Conservation (phyloP, 1,284 basidiomycete genomes). For the Phellopilus nigrolimitatus region DNA sequence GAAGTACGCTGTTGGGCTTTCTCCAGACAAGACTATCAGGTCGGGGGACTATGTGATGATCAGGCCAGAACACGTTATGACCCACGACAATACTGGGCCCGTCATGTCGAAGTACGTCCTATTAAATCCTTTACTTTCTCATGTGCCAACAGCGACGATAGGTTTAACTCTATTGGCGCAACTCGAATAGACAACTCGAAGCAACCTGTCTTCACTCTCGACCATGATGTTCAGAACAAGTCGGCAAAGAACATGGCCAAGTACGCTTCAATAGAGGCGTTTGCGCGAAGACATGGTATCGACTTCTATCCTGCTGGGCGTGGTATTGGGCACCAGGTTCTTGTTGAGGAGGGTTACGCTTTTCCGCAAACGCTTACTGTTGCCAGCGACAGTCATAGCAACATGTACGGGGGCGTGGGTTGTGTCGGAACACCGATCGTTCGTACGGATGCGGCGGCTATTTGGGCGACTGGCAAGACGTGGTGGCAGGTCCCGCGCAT, state of each 20-base stretch:
- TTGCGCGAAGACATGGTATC: constrained; percentile 81
- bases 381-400: constrained; percentile 95
- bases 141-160: constrained; percentile 30
- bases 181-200: constrained; percentile 78
- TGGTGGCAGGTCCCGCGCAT: constrained; percentile 99
- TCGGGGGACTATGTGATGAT: constrained; percentile 99
- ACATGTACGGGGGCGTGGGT: constrained; percentile 98
- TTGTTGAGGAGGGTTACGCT: constrained; percentile 95
- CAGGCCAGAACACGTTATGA: constrained; percentile 95
- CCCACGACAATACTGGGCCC: constrained; percentile 96
- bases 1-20: constrained; percentile 88
- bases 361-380: constrained; percentile 92
- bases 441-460: constrained; percentile 86
- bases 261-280: constrained; percentile 89
- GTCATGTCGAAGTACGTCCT: constrained; percentile 88
- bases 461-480: constrained; percentile 98
- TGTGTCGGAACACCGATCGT: constrained; percentile 97
- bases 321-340: constrained; percentile 96
- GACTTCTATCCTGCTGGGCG: constrained; percentile 98
- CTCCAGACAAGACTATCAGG: constrained; percentile 71
- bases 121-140: constrained; percentile 2
- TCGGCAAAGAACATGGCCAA: constrained; percentile 91
- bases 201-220: constrained; percentile 94
- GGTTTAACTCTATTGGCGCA: constrained; percentile 94
- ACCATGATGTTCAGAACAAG: constrained; percentile 98